Base-by-base conservation (phyloP, 1,139 yeast genomes). In the Lodderomyces pseudojiufengensis region DNA sequence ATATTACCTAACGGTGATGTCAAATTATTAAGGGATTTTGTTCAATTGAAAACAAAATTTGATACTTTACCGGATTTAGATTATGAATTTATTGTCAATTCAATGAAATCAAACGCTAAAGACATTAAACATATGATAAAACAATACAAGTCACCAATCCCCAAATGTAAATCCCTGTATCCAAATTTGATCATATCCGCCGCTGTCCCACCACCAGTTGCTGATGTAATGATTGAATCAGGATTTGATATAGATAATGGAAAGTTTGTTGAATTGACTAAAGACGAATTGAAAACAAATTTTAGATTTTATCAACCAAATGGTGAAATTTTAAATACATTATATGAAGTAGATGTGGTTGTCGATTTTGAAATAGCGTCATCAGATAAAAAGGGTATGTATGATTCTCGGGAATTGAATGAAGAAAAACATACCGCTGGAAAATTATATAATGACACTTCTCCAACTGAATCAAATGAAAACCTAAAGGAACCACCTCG, bases 1-100 rank as follows among this genome's bases (percentile, higher is more conserved):
- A 58, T 83, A 11, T 73, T 73, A 40, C 52, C 52, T 3, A 64
- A 71, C 32, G 92, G 90, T 0, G 71, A 78, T 50, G 79, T 73
- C 2, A 63, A 64, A 26, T 38, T 83, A 2, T 57, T 78, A 33
- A 54, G 65, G 3, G 94, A 84, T 52, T 84, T 69, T 48, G 54
- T 67, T 14, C 56, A 67, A 15, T 66, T 83, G 38, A 76, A 74
- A 47, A 44, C 55, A 1, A 79, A 74, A 47, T 73, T 72, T 40
- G 56, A 64, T n/a, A 47, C 61, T 7, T 40, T 63, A 22, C 57
- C 61, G 2, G 52, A 48, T n/a, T 38, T 58, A 13, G 62, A 60
- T 40, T 48, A 49, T 35, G 36, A 43, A n/a, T 55, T 50, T 35
- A 45, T 61, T 12, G 50, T 54, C 2, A 45, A 49, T 27, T 40